Conservation (phyloP, 768 basidiomycete genomes). For the Termitomyces heimii region DNA sequence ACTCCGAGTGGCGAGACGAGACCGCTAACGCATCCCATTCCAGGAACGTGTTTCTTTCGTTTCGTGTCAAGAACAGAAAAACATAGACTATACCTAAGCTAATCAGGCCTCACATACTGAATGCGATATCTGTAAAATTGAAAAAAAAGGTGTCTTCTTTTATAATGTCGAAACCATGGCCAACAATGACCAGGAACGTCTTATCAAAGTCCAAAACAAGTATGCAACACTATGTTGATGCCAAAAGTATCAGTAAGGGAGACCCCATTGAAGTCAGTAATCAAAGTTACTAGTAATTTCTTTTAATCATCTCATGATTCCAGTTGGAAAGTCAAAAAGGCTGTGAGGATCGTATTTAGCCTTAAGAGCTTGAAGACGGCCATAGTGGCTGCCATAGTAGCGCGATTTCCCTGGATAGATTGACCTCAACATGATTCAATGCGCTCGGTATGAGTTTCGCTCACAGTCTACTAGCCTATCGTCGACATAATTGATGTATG, state of each 20-base stretch:
- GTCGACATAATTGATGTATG: slow-evolving; percentile 37
- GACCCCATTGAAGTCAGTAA: neutral
- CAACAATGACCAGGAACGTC: too few species aligned
- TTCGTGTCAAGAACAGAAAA: too few species aligned
- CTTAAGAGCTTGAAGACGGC: slow-evolving; percentile 26
- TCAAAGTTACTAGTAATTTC: too few species aligned
- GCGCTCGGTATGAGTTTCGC: neutral
- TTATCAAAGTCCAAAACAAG: neutral
- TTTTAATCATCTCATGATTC: slow-evolving; percentile 11
- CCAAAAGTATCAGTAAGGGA: neutral
- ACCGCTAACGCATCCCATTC: neutral
- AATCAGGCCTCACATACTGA: too few species aligned
- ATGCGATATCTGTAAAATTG: too few species aligned
- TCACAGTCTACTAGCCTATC: slow-evolving; percentile 26
- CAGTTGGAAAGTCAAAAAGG: slow-evolving; percentile 34
- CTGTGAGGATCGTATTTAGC: slow-evolving; percentile 27
- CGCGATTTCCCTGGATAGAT: slow-evolving; percentile 22
- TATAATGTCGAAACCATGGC: too few species aligned
- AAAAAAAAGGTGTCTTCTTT: too few species aligned
- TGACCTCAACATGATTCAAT: neutral
- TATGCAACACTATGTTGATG: neutral
- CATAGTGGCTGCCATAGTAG: slow-evolving; percentile 28
- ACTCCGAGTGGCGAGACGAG: neutral
- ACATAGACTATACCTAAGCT: too few species aligned
- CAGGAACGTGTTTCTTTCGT: neutral